These are phyloP conservation scores for Vanderwaltozyma verrucispora DNA, from an alignment of 805 yeast species.

Conservation along the genomic window DNA sequence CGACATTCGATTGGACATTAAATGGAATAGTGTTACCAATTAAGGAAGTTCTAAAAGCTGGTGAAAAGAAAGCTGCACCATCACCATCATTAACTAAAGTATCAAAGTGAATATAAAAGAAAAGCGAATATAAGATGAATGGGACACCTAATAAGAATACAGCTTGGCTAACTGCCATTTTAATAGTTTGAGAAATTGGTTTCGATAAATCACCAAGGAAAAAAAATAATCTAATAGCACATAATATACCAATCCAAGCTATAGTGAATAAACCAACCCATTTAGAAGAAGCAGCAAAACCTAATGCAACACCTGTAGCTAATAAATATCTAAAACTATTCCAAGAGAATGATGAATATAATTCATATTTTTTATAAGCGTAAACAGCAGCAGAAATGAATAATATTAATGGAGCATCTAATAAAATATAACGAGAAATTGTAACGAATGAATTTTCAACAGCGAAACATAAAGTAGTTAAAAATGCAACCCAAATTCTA, in stretches of 20 bases:
- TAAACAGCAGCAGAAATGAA: conserved; percentile 66
- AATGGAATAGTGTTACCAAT: conserved; percentile 50
- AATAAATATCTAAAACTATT: conserved; percentile 49
- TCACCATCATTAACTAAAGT: conserved; percentile 52
- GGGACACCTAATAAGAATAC: conserved; percentile 49
- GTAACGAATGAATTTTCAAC: conserved; percentile 61
- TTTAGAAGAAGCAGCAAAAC: conserved; percentile 62
- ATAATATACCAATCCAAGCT: conserved; percentile 61
- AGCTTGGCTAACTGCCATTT: conserved; percentile 45
- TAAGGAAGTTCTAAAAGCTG: conserved; percentile 60
- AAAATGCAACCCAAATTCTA: conserved; percentile 49
- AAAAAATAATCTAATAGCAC: conserved; percentile 56
- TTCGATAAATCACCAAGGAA: conserved; percentile 59
- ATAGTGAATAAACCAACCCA: conserved; percentile 78
- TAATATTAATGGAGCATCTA: conserved; percentile 67
- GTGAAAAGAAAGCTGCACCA: conserved; percentile 59
- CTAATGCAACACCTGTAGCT: conserved; percentile 54
- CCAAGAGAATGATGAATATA: conserved; percentile 47
- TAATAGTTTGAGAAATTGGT: conserved; percentile 34
- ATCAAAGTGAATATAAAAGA: conserved; percentile 55
- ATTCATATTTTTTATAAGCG: conserved; percentile 54
- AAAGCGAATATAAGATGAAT: conserved; percentile 40
- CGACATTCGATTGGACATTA: conserved; percentile 53
- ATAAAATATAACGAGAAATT: conserved; percentile 59
- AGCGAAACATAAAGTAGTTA: conserved; percentile 44